Base-by-base conservation (phyloP, 2,329 filamentous ascomycete species). In the Colletotrichum sp. region DNA sequence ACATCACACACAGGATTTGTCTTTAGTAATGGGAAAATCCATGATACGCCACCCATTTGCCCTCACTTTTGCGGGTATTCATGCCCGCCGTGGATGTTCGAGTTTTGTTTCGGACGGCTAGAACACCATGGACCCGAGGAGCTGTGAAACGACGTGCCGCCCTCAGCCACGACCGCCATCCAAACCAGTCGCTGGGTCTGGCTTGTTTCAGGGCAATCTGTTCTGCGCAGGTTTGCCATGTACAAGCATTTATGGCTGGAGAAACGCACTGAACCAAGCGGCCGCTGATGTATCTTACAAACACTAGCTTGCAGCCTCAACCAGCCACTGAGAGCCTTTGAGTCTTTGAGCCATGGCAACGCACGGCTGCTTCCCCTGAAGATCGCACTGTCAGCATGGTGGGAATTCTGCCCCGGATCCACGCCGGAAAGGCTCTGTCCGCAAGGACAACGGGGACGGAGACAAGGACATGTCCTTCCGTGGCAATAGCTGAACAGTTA, bases 91-190 rank as follows among this genome's bases (percentile, higher is more conserved):
- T 64, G 63, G 72, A 55, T 68, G 64, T 75, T 75, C 69, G 70
- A 68, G 72, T 64, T 30, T 73, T 65, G 73, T 73, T 68, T 75
- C 70, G 63, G 70, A 65, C 73, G 55, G 61, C 69, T 36, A 68
- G 39, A 68, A 59, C 59, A 39, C 68, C 34, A 48, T 60, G 55
- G 64, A 36, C 43, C 39, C 64, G 14, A 21, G 68, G 59, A 10
- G 64, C 43, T 63, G 65, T 73, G 73, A 60, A 72, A 68, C 69
- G 39, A n/a, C 28, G 64, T 52, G 18, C 28, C n/a, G 24, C 21
- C 34, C n/a, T 26, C 59, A 55, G 34, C 60, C 61, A 64, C 26
- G n/a, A 24, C 55, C 30, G 21, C 30, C 39, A 9, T 34, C 55
- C n/a, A 39, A 14, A 18, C n/a, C 34, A 26, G 39, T 21, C 26